Evolutionary conservation across 306 rosid genomes (phyloP).

Genomic region (Castanospermum australe): DNA sequence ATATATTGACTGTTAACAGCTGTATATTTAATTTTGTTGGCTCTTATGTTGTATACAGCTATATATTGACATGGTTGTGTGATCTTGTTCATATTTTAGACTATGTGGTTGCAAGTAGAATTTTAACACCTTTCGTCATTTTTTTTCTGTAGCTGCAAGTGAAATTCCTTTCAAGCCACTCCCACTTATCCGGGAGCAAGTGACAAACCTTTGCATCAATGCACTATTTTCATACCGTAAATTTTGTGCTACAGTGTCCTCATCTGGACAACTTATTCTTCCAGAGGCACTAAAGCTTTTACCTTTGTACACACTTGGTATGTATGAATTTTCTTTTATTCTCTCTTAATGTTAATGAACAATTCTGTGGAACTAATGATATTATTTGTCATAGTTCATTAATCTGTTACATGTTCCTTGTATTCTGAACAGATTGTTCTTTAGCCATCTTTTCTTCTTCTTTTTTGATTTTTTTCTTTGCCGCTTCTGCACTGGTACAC

Average conservation of each 20-base stretch:
- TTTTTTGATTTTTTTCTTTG: not conserved
- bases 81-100: not conserved
- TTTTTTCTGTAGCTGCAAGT: slow-evolving; percentile 65
- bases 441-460: not conserved
- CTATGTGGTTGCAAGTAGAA: not conserved
- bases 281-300: slow-evolving; percentile 99
- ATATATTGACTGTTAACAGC: slow-evolving; percentile 1
- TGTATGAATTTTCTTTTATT: slow-evolving; percentile 21
- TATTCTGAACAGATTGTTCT: not conserved
- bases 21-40: slow-evolving; percentile 10
- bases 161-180: slow-evolving; percentile 84
- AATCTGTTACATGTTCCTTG: not conserved
- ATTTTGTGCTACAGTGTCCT: slow-evolving; percentile 94
- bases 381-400: too few relatives aligned
- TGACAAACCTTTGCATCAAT: slow-evolving; percentile 80
- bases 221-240: slow-evolving; percentile 90
- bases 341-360: not conserved
- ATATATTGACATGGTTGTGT: slow-evolving; percentile 6
- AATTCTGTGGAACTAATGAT: not conserved
- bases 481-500: too few relatives aligned
- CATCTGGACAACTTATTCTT: slow-evolving; percentile 97
- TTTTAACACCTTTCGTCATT: slow-evolving; percentile 4
- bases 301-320: slow-evolving; percentile 93
- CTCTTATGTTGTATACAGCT: not conserved
- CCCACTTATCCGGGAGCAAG: slow-evolving; percentile 79